Evolutionary conservation across 768 basidiomycete species (phyloP).

Genomic region (Mycena metata): DNA sequence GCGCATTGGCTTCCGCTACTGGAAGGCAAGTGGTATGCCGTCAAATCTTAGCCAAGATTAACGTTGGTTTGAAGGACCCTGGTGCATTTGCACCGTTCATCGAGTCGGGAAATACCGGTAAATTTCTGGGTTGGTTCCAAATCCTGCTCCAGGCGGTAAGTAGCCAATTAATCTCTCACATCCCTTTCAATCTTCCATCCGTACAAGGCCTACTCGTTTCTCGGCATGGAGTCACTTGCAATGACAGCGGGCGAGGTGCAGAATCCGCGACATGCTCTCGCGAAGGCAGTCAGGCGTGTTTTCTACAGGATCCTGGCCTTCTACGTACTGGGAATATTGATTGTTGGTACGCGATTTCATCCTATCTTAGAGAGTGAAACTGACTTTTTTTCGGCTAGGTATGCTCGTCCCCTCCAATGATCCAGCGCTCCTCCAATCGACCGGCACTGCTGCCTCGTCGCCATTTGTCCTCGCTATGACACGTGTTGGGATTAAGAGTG

Average conservation of each 20-base stretch:
- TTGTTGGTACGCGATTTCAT: constrained; percentile 54
- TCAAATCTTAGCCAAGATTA: background rate
- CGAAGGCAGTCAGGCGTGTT: constrained; percentile 72
- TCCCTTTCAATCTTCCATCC: background rate
- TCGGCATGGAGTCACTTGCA: constrained; percentile 68
- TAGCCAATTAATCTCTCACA: background rate
- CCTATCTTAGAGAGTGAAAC: background rate
- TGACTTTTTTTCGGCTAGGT: constrained; percentile 39
- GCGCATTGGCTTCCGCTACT: constrained; percentile 62
- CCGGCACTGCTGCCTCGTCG: constrained; percentile 65
- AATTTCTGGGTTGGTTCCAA: constrained; percentile 39
- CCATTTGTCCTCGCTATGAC: constrained; percentile 83
- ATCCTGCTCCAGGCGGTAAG: constrained; percentile 31
- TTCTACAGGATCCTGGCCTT: constrained; percentile 54
- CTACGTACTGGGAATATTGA: constrained; percentile 67
- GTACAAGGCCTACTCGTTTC: constrained; percentile 69
- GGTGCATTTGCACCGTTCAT: constrained; percentile 32
- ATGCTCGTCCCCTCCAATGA: constrained; percentile 78
- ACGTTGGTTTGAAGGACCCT: constrained; percentile 6
- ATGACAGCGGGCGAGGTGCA: constrained; percentile 67
- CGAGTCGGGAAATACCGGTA: constrained; percentile 21
- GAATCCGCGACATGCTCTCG: constrained; percentile 76
- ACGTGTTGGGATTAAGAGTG: constrained; percentile 67
- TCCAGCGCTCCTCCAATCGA: constrained; percentile 44
- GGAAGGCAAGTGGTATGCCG: constrained; percentile 44